Percentiles rank a stretch among this genome's conserved stretches.
phyloP scores from a whole-genome alignment of 495 filamentous ascomycete genomes.

The Penicillium odoratum region DNA sequence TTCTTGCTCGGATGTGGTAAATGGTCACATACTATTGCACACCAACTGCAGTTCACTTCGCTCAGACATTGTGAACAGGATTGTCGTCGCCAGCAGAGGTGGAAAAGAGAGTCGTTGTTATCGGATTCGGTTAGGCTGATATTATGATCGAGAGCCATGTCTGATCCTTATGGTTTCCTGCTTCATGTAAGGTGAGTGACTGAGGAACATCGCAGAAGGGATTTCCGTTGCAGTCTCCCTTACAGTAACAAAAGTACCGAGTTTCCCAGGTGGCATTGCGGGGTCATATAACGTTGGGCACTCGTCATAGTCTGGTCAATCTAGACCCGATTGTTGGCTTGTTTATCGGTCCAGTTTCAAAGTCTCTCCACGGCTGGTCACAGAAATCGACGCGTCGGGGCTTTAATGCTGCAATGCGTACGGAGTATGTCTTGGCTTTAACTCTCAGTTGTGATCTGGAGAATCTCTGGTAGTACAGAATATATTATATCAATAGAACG shows the following conservation, averaged over 20 bases:
- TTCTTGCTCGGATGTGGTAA: constrained; percentile 1
- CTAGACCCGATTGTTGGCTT: not conserved
- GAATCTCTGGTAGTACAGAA: constrained; percentile 21
- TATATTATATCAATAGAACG: constrained; percentile 27
- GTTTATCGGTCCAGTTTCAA: not conserved
- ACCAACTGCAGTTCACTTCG: constrained; percentile 52
- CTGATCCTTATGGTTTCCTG: not conserved
- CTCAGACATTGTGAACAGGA: constrained; percentile 44
- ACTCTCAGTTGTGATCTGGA: not conserved
- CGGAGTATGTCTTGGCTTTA: not conserved
- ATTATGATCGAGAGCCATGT: constrained; percentile 11
- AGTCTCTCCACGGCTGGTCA: not conserved
- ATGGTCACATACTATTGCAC: constrained; percentile 46
- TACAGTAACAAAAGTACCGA: constrained; percentile 1
- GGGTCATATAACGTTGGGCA: constrained; percentile 2
- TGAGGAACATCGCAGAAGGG: not conserved
- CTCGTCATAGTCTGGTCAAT: not conserved
- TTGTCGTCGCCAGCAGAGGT: constrained; percentile 47
- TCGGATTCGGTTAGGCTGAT: constrained; percentile 9
- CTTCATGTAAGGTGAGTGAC: constrained; percentile 14
- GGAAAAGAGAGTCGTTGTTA: constrained; percentile 34
- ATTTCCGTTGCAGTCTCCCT: not conserved
- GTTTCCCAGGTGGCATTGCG: not conserved
- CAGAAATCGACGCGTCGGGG: not conserved
- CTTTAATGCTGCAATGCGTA: constrained; percentile 5